These are phyloP conservation scores for Fusarium sublunatum DNA, from an alignment of 2,329 filamentous ascomycete genomes.

Conservation along the genomic window DNA sequence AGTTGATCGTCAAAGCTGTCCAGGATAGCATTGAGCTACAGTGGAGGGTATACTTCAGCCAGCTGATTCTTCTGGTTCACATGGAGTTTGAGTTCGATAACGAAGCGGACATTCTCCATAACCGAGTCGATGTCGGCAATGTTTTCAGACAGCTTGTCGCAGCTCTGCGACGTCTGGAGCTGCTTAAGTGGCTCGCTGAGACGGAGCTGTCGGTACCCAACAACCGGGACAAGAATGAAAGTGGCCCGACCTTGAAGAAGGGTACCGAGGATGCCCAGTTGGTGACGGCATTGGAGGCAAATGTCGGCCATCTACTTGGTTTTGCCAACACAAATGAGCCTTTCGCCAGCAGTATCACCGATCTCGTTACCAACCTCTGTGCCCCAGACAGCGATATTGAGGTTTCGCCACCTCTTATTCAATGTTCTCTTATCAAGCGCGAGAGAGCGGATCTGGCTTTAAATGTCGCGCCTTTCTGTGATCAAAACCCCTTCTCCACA, in stretches of 20 bases:
- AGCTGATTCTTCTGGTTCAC: constrained; percentile 85
- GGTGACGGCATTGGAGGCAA: constrained; percentile 69
- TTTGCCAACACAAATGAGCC: constrained; percentile 64
- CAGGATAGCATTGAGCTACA: constrained; percentile 82
- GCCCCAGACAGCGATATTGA: constrained; percentile 74
- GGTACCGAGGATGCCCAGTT: constrained; percentile 59
- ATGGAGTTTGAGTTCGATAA: constrained; percentile 85
- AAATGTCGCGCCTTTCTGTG: constrained; percentile 67
- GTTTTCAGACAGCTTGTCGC: constrained; percentile 77
- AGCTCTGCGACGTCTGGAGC: constrained; percentile 78
- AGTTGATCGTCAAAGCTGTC: constrained; percentile 77
- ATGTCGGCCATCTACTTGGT: constrained; percentile 72
- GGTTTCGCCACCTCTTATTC: constrained; percentile 68
- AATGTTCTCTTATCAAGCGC: constrained; percentile 70
- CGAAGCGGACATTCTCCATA: constrained; percentile 72
- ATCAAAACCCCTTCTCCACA: constrained; percentile 70
- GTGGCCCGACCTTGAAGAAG: constrained; percentile 53
- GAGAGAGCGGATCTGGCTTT: constrained; percentile 69
- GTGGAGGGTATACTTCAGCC: constrained; percentile 80
- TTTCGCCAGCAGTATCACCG: constrained; percentile 70
- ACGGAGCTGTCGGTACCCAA: constrained; percentile 66
- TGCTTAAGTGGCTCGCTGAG: constrained; percentile 75
- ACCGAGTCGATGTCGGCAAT: constrained; percentile 71
- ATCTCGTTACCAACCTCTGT: constrained; percentile 74
- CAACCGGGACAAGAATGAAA: constrained; percentile 53